Conservation (phyloP, 371 early-diverging fungal genomes). For the Lichtheimia hyalospora region DNA sequence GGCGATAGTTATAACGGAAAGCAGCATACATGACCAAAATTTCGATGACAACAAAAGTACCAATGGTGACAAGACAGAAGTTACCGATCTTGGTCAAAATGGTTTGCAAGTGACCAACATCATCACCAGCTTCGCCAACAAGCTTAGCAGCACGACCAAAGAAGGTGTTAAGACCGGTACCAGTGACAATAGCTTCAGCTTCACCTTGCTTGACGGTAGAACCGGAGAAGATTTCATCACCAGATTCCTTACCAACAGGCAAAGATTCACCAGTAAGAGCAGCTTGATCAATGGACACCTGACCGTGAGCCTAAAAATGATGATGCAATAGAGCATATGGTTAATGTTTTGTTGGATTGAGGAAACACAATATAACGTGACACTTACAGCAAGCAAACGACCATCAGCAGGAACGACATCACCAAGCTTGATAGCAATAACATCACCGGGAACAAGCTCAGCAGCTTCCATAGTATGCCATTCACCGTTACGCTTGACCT, state of each 20-base stretch:
- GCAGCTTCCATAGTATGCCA: constrained; percentile 52
- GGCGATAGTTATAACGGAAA: constrained; percentile 67
- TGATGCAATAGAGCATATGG: not conserved
- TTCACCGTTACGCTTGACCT: constrained; percentile 56
- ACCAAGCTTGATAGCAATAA: constrained; percentile 68
- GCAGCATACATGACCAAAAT: constrained; percentile 77
- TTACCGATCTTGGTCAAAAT: constrained; percentile 87
- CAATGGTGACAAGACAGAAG: constrained; percentile 70
- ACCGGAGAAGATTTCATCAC: constrained; percentile 69
- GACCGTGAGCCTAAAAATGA: constrained; percentile 32
- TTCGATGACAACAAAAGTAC: constrained; percentile 70
- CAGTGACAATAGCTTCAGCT: constrained; percentile 78
- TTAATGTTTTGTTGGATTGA: not conserved
- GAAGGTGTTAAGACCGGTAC: constrained; percentile 80
- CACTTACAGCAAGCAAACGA: constrained; percentile 41
- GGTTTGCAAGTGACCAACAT: constrained; percentile 82
- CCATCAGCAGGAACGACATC: constrained; percentile 78
- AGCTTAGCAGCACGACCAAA: constrained; percentile 84
- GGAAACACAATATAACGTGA: constrained; percentile 9
- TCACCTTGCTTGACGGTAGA: constrained; percentile 90
- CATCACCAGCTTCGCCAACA: constrained; percentile 72
- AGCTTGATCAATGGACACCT: constrained; percentile 70
- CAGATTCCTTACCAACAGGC: constrained; percentile 66
- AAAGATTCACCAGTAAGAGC: constrained; percentile 81
- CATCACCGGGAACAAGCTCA: constrained; percentile 69